Conservation (phyloP, 192 early-diverging fungal species). For the Coemansia guatemalensis region DNA sequence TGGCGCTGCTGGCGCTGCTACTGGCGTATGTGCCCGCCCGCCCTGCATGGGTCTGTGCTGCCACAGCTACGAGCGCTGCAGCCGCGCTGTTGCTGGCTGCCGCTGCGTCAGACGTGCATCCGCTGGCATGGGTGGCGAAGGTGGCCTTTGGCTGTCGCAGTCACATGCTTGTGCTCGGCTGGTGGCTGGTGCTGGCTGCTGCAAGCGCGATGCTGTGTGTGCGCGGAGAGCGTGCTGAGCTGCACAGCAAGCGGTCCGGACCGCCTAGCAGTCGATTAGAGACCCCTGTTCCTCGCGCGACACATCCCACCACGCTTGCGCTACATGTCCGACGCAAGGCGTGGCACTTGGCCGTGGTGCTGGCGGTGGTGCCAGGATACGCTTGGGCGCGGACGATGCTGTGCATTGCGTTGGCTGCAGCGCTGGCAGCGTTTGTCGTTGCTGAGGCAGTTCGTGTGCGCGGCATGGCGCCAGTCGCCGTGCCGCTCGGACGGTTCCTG, state of each 20-base stretch:
- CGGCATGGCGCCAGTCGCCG: slow-evolving; percentile 65
- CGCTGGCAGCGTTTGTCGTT: slow-evolving; percentile 67
- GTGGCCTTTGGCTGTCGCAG: neutral
- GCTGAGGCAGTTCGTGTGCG: slow-evolving; percentile 81
- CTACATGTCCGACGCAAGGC: slow-evolving; percentile 81
- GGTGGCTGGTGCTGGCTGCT: slow-evolving; percentile 30
- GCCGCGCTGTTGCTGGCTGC: neutral
- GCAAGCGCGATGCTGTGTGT: slow-evolving; percentile 6
- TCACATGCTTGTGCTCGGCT: slow-evolving; percentile 14
- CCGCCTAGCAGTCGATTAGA: neutral
- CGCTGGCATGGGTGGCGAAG: neutral
- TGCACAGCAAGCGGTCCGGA: neutral
- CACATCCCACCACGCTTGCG: slow-evolving; percentile 10
- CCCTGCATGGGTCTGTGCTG: neutral
- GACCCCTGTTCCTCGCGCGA: too few relatives aligned
- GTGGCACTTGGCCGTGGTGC: slow-evolving; percentile 78
- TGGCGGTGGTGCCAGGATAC: slow-evolving; percentile 86
- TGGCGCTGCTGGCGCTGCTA: slow-evolving; percentile 10
- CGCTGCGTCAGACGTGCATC: neutral
- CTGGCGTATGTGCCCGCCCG: neutral
- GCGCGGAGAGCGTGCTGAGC: neutral
- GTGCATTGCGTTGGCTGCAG: slow-evolving; percentile 78
- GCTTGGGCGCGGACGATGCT: slow-evolving; percentile 65
- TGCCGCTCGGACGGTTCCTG: slow-evolving; percentile 69
- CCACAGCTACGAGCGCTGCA: neutral